phyloP scores from a whole-genome alignment of 257 asterid genomes.

The Ophiorrhiza pumila region DNA sequence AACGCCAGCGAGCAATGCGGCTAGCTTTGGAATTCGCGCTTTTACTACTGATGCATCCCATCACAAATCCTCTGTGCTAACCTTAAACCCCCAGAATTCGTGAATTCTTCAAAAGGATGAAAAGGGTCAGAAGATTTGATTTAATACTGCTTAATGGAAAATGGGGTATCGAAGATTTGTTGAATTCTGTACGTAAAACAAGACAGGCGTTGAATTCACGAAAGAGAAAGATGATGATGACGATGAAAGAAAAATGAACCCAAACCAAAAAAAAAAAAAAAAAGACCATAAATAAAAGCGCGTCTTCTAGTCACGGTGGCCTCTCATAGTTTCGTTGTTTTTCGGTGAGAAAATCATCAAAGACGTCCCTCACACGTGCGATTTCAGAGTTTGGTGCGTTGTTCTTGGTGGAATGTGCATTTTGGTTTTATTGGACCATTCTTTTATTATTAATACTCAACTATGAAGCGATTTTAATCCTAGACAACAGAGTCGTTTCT shows the following conservation, averaged over 20 bases:
- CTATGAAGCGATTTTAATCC: too few species aligned
- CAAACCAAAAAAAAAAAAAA: not conserved
- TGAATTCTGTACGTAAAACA: not conserved
- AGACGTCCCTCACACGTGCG: too few species aligned
- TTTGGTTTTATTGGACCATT: too few species aligned
- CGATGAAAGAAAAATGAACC: not conserved
- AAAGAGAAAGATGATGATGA: not conserved
- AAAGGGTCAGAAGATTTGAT: not conserved
- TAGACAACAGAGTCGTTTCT: too few species aligned
- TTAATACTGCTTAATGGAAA: not conserved
- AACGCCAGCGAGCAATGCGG: conserved; percentile 85
- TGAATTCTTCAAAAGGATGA: not conserved
- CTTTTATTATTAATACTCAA: too few species aligned
- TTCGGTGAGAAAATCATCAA: too few species aligned
- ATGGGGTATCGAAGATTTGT: not conserved
- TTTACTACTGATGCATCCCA: conserved; percentile 89
- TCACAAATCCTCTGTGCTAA: conserved; percentile 17
- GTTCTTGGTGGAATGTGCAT: too few species aligned
- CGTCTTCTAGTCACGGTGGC: too few species aligned
- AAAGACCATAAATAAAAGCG: too few species aligned
- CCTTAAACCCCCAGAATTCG: not conserved
- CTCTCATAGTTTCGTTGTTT: too few species aligned
- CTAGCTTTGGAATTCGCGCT: conserved; percentile 56
- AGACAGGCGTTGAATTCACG: not conserved
- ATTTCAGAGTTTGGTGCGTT: too few species aligned